Percentiles rank a stretch among this genome's conserved stretches.
Evolutionary conservation across 495 filamentous ascomycete genomes (phyloP).

Genomic region (Rhizodiscina lignyota): DNA sequence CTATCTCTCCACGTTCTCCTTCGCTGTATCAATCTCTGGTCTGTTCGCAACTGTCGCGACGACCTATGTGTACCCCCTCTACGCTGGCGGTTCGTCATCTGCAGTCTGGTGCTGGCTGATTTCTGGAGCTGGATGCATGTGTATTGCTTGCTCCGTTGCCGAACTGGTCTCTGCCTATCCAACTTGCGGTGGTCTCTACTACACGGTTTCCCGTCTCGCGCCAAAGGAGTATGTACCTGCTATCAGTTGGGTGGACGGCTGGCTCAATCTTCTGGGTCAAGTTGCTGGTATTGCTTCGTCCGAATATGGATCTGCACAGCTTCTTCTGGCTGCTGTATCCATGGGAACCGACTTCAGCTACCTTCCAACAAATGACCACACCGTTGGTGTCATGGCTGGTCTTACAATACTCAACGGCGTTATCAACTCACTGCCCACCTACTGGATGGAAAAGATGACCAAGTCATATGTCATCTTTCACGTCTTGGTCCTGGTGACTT

Average conservation of each 20-base stretch:
- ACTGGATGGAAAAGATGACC: constrained; percentile 48
- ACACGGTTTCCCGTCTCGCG: constrained; percentile 27
- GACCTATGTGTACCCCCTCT: constrained; percentile 21
- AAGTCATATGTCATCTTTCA: constrained; percentile 51
- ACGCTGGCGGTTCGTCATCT: constrained; percentile 40
- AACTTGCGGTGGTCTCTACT: constrained; percentile 38
- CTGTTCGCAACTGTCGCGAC: constrained; percentile 44
- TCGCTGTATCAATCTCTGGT: constrained; percentile 44
- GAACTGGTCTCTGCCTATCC: constrained; percentile 44
- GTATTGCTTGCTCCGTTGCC: constrained; percentile 40
- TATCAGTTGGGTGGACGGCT: constrained; percentile 28
- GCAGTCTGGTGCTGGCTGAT: constrained; percentile 52
- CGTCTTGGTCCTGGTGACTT: constrained; percentile 35
- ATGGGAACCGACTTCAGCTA: constrained; percentile 42
- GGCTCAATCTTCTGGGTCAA: constrained; percentile 47
- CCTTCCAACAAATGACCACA: constrained; percentile 31
- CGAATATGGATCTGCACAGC: constrained; percentile 44
- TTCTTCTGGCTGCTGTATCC: constrained; percentile 44
- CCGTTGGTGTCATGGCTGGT: constrained; percentile 44
- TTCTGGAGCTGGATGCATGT: constrained; percentile 44
- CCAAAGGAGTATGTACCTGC: constrained; percentile 21
- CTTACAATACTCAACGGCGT: constrained; percentile 35
- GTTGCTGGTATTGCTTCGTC: constrained; percentile 42
- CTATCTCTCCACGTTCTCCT: constrained; percentile 43
- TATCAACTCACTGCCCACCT: constrained; percentile 43